Conservation (phyloP, 176 grass and related monocot genomes). For the Ampelocalamus luodianensis region DNA sequence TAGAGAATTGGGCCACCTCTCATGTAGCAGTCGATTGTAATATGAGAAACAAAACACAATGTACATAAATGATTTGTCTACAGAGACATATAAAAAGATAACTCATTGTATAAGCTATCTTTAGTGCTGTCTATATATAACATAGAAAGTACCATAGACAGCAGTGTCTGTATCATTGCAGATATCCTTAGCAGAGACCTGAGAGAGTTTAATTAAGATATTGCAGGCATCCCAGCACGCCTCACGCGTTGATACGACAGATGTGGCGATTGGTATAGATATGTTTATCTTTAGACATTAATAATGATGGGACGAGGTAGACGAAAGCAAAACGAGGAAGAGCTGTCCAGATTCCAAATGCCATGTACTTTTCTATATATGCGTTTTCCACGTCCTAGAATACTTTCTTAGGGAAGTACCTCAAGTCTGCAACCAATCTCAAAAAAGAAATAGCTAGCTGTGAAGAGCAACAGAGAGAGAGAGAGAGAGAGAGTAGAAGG, state of each 20-base stretch:
- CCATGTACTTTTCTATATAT: conserved; percentile 39
- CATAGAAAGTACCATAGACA: no score
- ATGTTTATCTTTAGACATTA: conserved; percentile 18
- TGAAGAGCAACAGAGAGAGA: background rate
- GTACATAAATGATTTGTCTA: no score
- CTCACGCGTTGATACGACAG: conserved; percentile 29
- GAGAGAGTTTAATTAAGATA: conserved; percentile 17
- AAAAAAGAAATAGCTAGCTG: conserved; percentile 2
- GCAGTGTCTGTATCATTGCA: no score
- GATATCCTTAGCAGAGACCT: background rate
- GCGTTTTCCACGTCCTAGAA: conserved; percentile 18
- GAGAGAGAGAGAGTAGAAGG: background rate
- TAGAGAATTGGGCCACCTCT: no score
- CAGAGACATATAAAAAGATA: no score
- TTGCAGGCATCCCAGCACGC: background rate
- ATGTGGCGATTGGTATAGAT: background rate
- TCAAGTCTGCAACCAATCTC: conserved; percentile 17
- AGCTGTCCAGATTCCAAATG: background rate
- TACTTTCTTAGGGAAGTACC: conserved; percentile 38
- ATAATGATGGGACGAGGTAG: conserved; percentile 42
- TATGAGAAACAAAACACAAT: no score
- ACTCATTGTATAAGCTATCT: no score
- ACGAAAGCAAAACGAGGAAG: background rate
- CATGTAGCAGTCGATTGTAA: no score
- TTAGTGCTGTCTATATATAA: no score